phyloP scores from a whole-genome alignment of 176 grass and related monocot genomes.

The Typha latifolia region DNA sequence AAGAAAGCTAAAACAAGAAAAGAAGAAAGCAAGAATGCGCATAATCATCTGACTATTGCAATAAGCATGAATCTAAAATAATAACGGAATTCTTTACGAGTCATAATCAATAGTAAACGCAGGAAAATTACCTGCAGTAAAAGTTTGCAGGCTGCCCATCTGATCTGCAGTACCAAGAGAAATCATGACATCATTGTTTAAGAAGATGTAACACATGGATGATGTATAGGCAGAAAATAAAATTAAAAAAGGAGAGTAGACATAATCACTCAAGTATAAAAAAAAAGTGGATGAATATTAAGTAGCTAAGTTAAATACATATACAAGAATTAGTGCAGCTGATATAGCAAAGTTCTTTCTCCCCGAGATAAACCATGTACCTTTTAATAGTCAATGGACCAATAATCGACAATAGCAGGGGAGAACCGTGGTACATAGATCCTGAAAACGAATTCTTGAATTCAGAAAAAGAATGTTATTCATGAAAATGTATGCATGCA shows the following conservation, averaged over 20 bases:
- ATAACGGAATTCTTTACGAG: background rate
- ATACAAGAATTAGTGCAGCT: no score
- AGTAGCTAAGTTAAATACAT: background rate
- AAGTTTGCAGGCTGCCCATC: slow-evolving; percentile 40
- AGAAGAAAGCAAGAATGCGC: background rate
- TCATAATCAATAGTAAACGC: slow-evolving; percentile 1
- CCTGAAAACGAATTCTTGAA: slow-evolving; percentile 40
- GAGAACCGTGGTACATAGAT: slow-evolving; percentile 94
- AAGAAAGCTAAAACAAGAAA: background rate
- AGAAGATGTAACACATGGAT: background rate
- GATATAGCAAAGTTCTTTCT: background rate
- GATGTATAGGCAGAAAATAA: background rate
- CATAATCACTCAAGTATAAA: background rate
- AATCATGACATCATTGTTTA: slow-evolving; percentile 15
- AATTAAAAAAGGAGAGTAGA: background rate
- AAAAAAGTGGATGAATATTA: background rate
- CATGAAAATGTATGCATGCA: background rate
- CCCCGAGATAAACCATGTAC: slow-evolving; percentile 20
- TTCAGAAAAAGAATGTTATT: slow-evolving; percentile 13
- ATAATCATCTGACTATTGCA: background rate
- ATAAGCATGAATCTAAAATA: slow-evolving; percentile 2
- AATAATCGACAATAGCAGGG: slow-evolving; percentile 70
- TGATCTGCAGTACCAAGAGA: slow-evolving; percentile 39
- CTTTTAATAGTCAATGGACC: slow-evolving; percentile 64
- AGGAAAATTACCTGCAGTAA: slow-evolving; percentile 69